Evolutionary conservation across 192 early-diverging fungal species (phyloP), one percentile per base, ranked within the genome.

Genomic region (Dimargaris cristalligena): DNA sequence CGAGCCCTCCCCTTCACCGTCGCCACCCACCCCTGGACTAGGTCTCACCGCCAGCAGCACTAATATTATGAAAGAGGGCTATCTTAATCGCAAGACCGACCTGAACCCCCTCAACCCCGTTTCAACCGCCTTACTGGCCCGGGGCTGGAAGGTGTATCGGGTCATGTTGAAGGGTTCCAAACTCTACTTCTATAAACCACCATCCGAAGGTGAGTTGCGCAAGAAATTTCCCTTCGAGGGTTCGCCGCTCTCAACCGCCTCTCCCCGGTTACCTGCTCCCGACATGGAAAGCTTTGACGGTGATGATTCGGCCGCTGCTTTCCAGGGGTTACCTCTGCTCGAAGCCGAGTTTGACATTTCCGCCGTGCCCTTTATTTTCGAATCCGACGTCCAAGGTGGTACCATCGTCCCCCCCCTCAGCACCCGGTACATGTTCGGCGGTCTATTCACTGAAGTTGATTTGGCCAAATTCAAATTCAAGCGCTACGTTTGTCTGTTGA

Each of bases 131-230:
- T 65, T 74, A 44, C 67, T 63, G 6, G 72, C 78, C 26, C 80
- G 82, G 33, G 83, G 80, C 16, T 88, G 85, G 85, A 88, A 84
- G 67, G 77, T 85, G 1, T 88, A 88, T 61, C 78, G 74, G 10
- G 83, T 88, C 9, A 67, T 80, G 8, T 65, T 88, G 33, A 80
- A 81, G 66, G 83, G 83, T 2, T 80, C 80, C 58, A 88, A 88
- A 61, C 63, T 88, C 13, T 88, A 83, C 61, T 81, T 85, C 60
- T 88, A 85, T 65, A 82, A 81, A 60, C 73, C 81, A 22, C 71
- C 74, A 3, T 68, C 78, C 0, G 77, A 80, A 52, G 71, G 68
- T 55, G 77, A 77, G 50, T 58, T 76, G 71, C 74, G 74, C 32
- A 70, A 65, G 31, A 65, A 71, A 67, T 76, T 76, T 31, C 74